Evolutionary conservation across 768 basidiomycete species (phyloP).

Genomic region (Pulveroboletus sp.): DNA sequence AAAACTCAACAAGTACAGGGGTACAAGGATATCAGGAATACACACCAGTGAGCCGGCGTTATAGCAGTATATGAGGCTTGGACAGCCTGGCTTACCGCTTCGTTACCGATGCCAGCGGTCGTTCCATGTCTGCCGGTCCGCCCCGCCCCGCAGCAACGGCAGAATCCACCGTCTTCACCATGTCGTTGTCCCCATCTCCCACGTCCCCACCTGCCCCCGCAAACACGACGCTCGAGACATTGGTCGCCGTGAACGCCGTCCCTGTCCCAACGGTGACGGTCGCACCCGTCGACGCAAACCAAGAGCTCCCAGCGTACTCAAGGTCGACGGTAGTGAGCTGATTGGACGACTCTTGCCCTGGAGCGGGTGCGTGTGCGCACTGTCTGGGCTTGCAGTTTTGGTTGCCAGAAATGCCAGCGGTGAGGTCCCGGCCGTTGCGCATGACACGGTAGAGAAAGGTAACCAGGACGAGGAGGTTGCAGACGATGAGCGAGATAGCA

Average conservation of each 20-base stretch:
- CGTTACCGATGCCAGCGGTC: too few species aligned
- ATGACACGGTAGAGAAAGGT: constrained; percentile 30
- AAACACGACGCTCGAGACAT: neutral
- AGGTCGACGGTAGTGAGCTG: constrained; percentile 28
- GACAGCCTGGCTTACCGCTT: too few species aligned
- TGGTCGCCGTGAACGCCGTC: neutral
- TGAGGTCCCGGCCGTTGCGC: constrained; percentile 11
- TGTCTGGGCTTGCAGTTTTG: neutral
- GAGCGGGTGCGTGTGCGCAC: too few species aligned
- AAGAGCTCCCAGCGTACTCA: constrained; percentile 7
- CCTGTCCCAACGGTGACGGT: neutral
- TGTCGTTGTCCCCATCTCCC: too few species aligned
- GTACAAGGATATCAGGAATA: too few species aligned
- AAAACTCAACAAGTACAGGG: too few species aligned
- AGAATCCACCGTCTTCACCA: too few species aligned
- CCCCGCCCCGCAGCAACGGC: too few species aligned
- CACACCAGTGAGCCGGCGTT: too few species aligned
- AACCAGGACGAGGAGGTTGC: constrained; percentile 41
- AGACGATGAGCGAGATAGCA: constrained; percentile 39
- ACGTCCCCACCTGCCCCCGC: too few species aligned
- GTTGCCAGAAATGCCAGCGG: constrained; percentile 2
- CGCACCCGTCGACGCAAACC: neutral
- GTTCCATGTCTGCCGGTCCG: too few species aligned
- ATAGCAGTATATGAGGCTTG: too few species aligned
- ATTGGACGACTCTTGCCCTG: constrained; percentile 2